Conservation (phyloP, 1,139 yeast species). For the Nadsonia commutata region DNA sequence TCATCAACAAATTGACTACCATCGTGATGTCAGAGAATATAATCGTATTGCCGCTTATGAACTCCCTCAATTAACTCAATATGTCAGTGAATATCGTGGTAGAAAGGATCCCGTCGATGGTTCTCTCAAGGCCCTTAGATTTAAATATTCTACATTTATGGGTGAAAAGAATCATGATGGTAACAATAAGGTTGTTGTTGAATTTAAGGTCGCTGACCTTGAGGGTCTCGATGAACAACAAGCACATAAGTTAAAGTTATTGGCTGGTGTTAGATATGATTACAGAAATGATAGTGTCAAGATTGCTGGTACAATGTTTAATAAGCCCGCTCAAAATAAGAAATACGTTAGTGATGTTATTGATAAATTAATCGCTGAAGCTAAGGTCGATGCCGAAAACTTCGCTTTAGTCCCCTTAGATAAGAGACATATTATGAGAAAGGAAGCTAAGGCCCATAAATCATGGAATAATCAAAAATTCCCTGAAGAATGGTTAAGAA, state of each 20-base stretch:
- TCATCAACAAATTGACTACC: conserved; percentile 45
- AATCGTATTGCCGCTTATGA: conserved; percentile 83
- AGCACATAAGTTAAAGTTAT: conserved; percentile 58
- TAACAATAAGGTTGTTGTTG: conserved; percentile 53
- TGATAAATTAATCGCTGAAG: conserved; percentile 42
- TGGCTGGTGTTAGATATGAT: conserved; percentile 71
- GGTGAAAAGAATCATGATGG: conserved; percentile 55
- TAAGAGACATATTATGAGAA: conserved; percentile 39
- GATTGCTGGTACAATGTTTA: conserved; percentile 47
- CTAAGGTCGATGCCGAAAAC: conserved; percentile 49
- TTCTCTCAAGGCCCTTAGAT: conserved; percentile 36
- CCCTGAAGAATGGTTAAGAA: conserved; percentile 80
- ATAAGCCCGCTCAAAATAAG: conserved; percentile 78
- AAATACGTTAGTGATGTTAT: conserved; percentile 54
- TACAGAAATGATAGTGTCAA: conserved; percentile 41
- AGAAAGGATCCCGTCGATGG: conserved; percentile 29
- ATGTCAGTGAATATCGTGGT: conserved; percentile 38
- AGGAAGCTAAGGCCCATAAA: conserved; percentile 26
- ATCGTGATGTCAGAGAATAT: conserved; percentile 43
- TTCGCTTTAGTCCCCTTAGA: conserved; percentile 75
- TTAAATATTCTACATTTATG: conserved; percentile 59
- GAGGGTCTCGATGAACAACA: conserved; percentile 34
- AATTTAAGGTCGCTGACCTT: conserved; percentile 40
- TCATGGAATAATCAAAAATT: conserved; percentile 32
- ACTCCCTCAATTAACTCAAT: conserved; percentile 69